phyloP scores from a whole-genome alignment of 148 eudicot species.

The Spergularia bocconei region DNA sequence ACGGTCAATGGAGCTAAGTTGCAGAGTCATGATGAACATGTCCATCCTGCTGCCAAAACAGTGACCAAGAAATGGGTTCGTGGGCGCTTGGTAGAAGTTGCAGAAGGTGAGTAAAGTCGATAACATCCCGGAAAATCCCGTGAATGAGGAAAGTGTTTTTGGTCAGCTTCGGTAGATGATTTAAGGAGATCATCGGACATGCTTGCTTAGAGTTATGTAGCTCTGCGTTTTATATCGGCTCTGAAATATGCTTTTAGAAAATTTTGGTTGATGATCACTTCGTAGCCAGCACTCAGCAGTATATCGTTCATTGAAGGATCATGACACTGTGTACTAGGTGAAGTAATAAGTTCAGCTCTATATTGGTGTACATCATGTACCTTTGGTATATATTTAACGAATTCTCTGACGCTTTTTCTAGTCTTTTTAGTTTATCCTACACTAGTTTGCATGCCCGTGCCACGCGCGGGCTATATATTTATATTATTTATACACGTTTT shows the following conservation, averaged over 20 bases:
- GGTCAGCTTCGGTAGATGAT: background rate
- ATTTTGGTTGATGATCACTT: conserved; percentile 5
- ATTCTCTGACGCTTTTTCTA: no score
- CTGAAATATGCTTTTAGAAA: conserved; percentile 4
- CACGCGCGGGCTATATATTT: no score
- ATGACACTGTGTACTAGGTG: background rate
- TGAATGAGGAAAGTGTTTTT: background rate
- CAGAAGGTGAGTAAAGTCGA: conserved; percentile 34
- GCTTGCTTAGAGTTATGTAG: conserved; percentile 2
- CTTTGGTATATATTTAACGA: no score
- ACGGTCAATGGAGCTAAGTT: conserved; percentile 23
- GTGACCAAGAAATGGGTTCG: conserved; percentile 74
- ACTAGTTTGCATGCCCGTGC: no score
- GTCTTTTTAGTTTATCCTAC: no score
- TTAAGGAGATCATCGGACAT: background rate
- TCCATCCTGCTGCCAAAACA: conserved; percentile 16
- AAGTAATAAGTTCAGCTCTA: no score
- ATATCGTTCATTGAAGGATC: conserved; percentile 11
- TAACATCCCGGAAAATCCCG: background rate
- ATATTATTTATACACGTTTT: no score
- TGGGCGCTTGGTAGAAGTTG: conserved; percentile 81
- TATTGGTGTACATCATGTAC: no score
- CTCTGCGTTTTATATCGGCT: background rate
- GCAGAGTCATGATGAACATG: conserved; percentile 23
- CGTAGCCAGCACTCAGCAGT: background rate